Conservation (phyloP, 1,139 yeast species). For the Hemisphaericaspora lyxosophila region DNA sequence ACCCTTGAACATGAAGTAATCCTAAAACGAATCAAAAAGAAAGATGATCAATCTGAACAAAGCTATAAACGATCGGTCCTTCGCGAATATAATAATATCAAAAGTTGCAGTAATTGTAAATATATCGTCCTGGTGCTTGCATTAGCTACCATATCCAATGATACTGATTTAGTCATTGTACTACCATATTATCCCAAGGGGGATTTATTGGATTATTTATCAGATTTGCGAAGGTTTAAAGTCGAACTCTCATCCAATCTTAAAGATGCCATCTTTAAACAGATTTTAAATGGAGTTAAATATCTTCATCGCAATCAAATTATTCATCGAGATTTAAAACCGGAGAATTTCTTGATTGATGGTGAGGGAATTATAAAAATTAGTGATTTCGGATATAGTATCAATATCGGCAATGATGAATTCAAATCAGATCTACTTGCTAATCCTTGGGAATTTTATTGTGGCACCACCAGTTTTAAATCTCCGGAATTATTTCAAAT, state of each 20-base stretch:
- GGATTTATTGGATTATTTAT: slow-evolving; percentile 45
- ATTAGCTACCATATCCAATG: slow-evolving; percentile 18
- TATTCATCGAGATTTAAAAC: slow-evolving; percentile 56
- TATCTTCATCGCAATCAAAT: slow-evolving; percentile 44
- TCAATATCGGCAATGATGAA: slow-evolving; percentile 26
- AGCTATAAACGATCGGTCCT: slow-evolving; percentile 21
- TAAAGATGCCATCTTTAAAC: slow-evolving; percentile 49
- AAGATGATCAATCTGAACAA: slow-evolving; percentile 15
- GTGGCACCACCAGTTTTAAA: slow-evolving; percentile 56
- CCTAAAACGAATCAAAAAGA: slow-evolving; percentile 33
- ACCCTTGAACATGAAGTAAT: slow-evolving; percentile 22
- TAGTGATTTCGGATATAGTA: slow-evolving; percentile 54
- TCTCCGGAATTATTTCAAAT: slow-evolving; percentile 51
- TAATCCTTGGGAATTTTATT: slow-evolving; percentile 28
- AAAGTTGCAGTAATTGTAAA: slow-evolving; percentile 26
- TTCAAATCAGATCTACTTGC: slow-evolving; percentile 17
- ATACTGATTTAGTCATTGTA: slow-evolving; percentile 27
- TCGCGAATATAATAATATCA: slow-evolving; percentile 32
- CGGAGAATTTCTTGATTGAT: slow-evolving; percentile 53
- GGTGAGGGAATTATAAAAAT: slow-evolving; percentile 44
- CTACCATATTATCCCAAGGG: slow-evolving; percentile 48
- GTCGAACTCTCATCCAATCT: slow-evolving; percentile 30
- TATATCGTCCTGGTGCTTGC: slow-evolving; percentile 33
- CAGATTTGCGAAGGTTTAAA: slow-evolving; percentile 35
- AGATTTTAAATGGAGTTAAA: slow-evolving; percentile 45